Conservation (phyloP, 164 flowering plant species). For the Nelumbo lutea region DNA sequence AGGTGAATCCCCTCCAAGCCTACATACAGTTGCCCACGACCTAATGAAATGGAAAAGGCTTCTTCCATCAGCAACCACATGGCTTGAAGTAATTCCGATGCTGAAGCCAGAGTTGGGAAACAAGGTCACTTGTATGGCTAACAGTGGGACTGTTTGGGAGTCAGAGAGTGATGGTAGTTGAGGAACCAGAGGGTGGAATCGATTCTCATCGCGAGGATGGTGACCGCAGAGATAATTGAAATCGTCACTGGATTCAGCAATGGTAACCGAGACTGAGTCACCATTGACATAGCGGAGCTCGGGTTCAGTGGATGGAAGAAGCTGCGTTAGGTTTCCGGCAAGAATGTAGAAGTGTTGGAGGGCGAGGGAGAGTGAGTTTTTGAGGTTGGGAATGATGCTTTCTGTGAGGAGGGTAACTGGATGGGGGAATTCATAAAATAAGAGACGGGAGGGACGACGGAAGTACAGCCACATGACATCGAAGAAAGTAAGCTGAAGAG, state of each 20-base stretch:
- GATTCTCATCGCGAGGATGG: conserved; percentile 2
- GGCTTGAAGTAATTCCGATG: conserved; percentile 8
- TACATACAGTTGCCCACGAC: conserved; percentile 16
- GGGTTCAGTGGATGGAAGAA: conserved; percentile 5
- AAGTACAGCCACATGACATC: background rate
- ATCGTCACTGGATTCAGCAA: conserved; percentile 20
- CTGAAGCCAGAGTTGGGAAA: conserved; percentile 14
- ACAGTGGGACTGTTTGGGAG: background rate
- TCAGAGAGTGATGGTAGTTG: background rate
- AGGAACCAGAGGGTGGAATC: conserved; percentile 22
- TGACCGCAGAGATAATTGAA: conserved; percentile 16
- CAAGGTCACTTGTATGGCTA: conserved; percentile 16
- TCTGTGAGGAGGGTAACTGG: background rate
- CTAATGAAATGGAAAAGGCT: conserved; percentile 6
- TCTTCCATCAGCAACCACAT: background rate
- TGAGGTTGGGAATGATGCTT: conserved; percentile 26
- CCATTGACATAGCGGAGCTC: conserved; percentile 11
- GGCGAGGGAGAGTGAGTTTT: conserved; percentile 32
- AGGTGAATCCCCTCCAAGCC: background rate
- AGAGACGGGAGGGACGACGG: background rate
- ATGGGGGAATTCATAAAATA: background rate
- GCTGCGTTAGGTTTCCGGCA: conserved; percentile 19
- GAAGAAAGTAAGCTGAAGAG: background rate
- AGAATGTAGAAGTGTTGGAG: conserved; percentile 36
- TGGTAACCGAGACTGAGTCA: conserved; percentile 20